Base-by-base conservation (phyloP, 202 grass and related monocot species). In the Hordeum pubiflorum region DNA sequence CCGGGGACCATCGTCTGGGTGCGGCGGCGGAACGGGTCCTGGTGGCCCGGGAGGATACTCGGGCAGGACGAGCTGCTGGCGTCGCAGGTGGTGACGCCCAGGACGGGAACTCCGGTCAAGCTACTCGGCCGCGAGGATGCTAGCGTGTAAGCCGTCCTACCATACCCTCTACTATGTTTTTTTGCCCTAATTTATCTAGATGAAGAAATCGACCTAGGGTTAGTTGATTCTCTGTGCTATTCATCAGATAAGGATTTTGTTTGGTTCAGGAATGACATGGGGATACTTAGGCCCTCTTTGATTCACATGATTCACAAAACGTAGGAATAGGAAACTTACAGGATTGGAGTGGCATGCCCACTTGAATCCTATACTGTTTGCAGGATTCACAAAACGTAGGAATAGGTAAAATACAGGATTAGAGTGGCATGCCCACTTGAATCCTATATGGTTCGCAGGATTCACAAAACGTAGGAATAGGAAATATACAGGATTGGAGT, bases 1-100 rank as follows among this genome's bases (percentile, higher is more conserved):
- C 83, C 90, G 23, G 91, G 89, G 60, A 89, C 84, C 63, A 91
- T 94, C 71, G 91, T 94, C 70, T 94, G 91, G 91, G 91, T 94
- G 37, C 88, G 91, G 23, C 84, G 91, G 21, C 76, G 89, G 72
- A 94, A 94, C 73, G 91, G 91, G 33, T 94, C 91, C 2, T 94
- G 91, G 91, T 94, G 91, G 91, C 91, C 91, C 0, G 91, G 91
- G 44, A 78, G 91, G 86, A 94, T 94, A 75, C 86, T 94, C 4
- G 89, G 86, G 3, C 81, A 81, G 0, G 91, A 89, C 62, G 91
- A 94, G 46, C 80, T 94, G 15, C 81, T 83, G 68, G 84, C 75
- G 61, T 91, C 89, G 20, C 91, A 91, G 68, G 68, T 89, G 50
- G 78, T 91, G 80, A 89, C 89, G 60, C 91, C 89, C 34, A 86